These are phyloP conservation scores for Barbarea vulgaris DNA, from an alignment of 345 rosid genomes.

Conservation along the genomic window DNA sequence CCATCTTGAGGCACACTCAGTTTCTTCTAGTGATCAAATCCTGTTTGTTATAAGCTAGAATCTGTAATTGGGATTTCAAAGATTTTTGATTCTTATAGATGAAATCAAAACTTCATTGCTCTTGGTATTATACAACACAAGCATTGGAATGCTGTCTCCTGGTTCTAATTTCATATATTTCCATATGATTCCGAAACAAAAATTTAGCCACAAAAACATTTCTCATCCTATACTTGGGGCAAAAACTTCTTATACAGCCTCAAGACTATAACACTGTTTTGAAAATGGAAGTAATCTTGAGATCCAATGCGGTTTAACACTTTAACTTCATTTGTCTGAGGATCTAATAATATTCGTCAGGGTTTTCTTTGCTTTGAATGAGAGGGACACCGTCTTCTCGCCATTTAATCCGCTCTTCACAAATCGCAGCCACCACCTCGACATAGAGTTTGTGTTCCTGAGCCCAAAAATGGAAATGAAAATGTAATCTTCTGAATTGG, in stretches of 20 bases:
- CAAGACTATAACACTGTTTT: background rate
- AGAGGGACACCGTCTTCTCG: conserved; percentile 87
- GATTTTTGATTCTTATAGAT: conserved; percentile 17
- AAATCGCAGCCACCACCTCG: conserved; percentile 63
- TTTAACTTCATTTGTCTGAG: conserved; percentile 3
- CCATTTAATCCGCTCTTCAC: conserved; percentile 76
- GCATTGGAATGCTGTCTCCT: background rate
- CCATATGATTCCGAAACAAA: background rate
- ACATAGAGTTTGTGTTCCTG: conserved; percentile 86
- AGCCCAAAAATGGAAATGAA: conserved; percentile 16
- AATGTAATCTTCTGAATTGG: background rate
- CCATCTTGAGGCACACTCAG: conserved; percentile 58
- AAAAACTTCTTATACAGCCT: conserved; percentile 18
- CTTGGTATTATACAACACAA: conserved; percentile 21
- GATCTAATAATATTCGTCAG: conserved; percentile 46
- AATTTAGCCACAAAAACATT: background rate
- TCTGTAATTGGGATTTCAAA: conserved; percentile 19
- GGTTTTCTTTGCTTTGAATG: conserved; percentile 61
- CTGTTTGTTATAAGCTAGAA: conserved; percentile 12
- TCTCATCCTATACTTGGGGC: background rate
- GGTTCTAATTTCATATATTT: background rate
- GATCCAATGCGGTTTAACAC: background rate
- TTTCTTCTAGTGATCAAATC: conserved; percentile 16
- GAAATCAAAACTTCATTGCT: conserved; percentile 18
- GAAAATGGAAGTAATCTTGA: conserved; percentile 7